Conservation (phyloP, 768 basidiomycete genomes). For the Tulasnella sp. region DNA sequence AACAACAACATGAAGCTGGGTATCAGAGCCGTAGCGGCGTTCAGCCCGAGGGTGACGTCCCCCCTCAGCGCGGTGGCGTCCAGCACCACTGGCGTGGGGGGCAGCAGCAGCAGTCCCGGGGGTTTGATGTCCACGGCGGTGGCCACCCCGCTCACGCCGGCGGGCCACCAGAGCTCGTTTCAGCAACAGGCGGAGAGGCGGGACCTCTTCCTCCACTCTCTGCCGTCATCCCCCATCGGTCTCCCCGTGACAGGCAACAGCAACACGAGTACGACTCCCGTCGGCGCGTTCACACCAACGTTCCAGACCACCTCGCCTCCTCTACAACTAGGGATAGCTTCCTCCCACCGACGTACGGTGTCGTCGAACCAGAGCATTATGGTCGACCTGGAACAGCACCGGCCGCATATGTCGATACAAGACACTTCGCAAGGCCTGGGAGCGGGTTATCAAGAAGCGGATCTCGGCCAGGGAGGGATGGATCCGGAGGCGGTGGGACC, state of each 20-base stretch:
- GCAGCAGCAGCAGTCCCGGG: not conserved
- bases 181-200: constrained; percentile 2
- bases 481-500: too few species aligned
- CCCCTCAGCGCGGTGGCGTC: constrained; percentile 12
- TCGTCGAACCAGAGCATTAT: constrained; percentile 4
- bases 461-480: not conserved
- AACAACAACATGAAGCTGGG: not conserved
- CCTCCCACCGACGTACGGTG: not conserved
- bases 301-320: not conserved
- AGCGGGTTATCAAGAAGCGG: not conserved
- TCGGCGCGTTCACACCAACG: not conserved
- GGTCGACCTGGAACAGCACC: constrained; percentile 13
- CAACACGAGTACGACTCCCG: not conserved
- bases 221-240: constrained; percentile 9
- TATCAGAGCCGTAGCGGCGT: constrained; percentile 1
- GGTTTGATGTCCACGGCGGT: not conserved
- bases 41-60: constrained; percentile 13
- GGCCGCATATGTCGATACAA: constrained; percentile 3
- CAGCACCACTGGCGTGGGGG: constrained; percentile 1
- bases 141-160: not conserved
- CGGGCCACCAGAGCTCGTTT: not conserved
- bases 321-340: not conserved
- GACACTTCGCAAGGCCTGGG: not conserved
- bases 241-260: constrained; percentile 2
- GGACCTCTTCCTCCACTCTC: constrained; percentile 10